Conservation (phyloP, 1,284 basidiomycete genomes). For the Cerrena zonata region DNA sequence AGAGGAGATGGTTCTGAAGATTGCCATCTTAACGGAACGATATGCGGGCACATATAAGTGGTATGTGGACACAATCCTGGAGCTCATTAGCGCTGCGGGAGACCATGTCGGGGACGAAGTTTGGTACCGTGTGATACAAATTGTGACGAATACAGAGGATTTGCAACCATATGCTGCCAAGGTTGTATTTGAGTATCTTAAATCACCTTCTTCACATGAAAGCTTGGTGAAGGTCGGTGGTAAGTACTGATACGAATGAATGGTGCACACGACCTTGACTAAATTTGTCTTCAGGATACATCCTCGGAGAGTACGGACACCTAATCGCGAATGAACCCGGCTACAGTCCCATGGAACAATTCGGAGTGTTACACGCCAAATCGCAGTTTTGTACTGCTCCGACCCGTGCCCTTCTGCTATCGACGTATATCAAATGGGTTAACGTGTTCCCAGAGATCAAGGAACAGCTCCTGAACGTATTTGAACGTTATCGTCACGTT, state of each 20-base stretch:
- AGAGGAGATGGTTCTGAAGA: slow-evolving; percentile 98
- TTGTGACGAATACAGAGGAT: slow-evolving; percentile 97
- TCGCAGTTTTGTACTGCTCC: slow-evolving; percentile 91
- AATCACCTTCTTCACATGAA: slow-evolving; percentile 87
- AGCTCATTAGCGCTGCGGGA: slow-evolving; percentile 92
- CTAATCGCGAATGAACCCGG: slow-evolving; percentile 92
- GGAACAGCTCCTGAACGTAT: slow-evolving; percentile 86
- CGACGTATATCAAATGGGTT: slow-evolving; percentile 99
- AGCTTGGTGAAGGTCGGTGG: slow-evolving; percentile 96
- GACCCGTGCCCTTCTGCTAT: slow-evolving; percentile 87
- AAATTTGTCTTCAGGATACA: slow-evolving; percentile 60
- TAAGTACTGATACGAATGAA: slow-evolving; percentile 30
- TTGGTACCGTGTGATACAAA: slow-evolving; percentile 98
- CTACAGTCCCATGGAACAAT: slow-evolving; percentile 91
- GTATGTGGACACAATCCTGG: slow-evolving; percentile 95
- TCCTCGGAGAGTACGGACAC: slow-evolving; percentile 96
- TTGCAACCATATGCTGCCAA: slow-evolving; percentile 91
- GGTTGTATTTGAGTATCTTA: slow-evolving; percentile 89
- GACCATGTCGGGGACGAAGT: slow-evolving; percentile 99
- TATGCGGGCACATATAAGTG: slow-evolving; percentile 92
- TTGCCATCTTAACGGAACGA: slow-evolving; percentile 96
- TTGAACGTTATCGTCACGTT: slow-evolving; percentile 95
- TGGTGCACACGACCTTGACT: not conserved
- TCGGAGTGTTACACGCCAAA: slow-evolving; percentile 89
- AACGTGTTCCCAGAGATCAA: slow-evolving; percentile 99